A percentile compares a stretch with the other conserved stretches of the same genome.
phyloP scores from a whole-genome alignment of 1,284 basidiomycete genomes.

The Xerocomus cyaneibrunnescens region DNA sequence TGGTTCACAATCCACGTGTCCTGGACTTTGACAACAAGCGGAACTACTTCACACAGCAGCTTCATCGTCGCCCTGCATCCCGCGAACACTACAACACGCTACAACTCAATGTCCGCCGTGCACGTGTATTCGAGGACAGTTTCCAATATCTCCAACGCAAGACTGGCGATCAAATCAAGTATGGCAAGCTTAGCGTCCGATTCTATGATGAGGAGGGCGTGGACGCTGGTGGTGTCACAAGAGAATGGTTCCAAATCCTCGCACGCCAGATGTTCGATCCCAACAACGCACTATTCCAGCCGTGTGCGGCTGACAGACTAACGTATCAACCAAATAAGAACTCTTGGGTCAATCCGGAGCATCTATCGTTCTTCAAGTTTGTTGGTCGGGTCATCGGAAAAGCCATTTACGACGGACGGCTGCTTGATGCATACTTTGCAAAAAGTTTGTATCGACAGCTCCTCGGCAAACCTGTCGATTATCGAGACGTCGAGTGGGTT shows the following conservation, averaged over 20 bases:
- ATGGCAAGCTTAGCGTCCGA: constrained; percentile 94
- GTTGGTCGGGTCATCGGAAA: constrained; percentile 97
- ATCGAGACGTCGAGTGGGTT: constrained; percentile 93
- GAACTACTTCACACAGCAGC: constrained; percentile 96
- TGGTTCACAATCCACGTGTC: constrained; percentile 95
- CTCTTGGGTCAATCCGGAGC: constrained; percentile 92
- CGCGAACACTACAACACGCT: constrained; percentile 84
- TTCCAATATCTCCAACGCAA: constrained; percentile 91
- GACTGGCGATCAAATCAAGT: constrained; percentile 95
- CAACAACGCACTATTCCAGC: constrained; percentile 98
- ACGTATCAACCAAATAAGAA: constrained; percentile 98
- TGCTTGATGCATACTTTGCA: constrained; percentile 98
- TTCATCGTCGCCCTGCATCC: constrained; percentile 81
- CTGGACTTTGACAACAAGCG: constrained; percentile 99
- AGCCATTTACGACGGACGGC: constrained; percentile 92
- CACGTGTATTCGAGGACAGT: constrained; percentile 96
- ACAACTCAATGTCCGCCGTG: constrained; percentile 90
- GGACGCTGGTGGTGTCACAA: constrained; percentile 96
- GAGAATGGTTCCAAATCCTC: constrained; percentile 98
- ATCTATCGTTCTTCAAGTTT: constrained; percentile 98
- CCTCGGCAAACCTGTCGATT: constrained; percentile 88
- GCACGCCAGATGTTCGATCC: constrained; percentile 99
- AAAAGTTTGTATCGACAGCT: constrained; percentile 94
- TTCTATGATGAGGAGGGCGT: constrained; percentile 99
- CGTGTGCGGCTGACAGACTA: constrained; percentile 90